Percentiles rank a stretch among this genome's conserved stretches.
Evolutionary conservation across 768 basidiomycete species (phyloP).

Genomic region (Auricularia auricula-judae): DNA sequence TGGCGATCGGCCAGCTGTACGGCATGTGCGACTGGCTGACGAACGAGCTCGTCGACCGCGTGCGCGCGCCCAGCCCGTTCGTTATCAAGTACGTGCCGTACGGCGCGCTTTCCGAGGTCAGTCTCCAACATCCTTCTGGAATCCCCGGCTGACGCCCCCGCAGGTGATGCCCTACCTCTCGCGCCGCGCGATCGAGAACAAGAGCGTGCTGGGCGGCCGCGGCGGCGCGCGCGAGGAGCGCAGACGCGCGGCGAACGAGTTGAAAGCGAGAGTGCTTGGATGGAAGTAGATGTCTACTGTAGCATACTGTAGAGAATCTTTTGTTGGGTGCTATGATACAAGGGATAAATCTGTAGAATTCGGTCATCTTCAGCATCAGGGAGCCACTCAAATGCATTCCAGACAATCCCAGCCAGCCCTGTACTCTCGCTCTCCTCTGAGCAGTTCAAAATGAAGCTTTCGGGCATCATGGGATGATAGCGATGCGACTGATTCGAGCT

Average conservation of each 20-base stretch:
- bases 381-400: no score
- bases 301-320: no score
- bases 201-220: constrained; percentile 60
- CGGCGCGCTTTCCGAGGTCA: constrained; percentile 55
- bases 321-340: no score
- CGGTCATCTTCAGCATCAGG: no score
- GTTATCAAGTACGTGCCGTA: constrained; percentile 81
- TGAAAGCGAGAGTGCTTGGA: constrained; percentile 32
- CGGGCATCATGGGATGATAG: no score
- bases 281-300: background rate
- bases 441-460: no score
- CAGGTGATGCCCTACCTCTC: constrained; percentile 86
- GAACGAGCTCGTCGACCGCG: constrained; percentile 49
- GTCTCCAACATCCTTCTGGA: constrained; percentile 5
- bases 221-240: constrained; percentile 59
- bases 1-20: constrained; percentile 74
- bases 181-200: constrained; percentile 87
- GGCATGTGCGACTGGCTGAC: constrained; percentile 85
- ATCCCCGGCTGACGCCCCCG: background rate
- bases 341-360: no score
- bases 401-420: no score
- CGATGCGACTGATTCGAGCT: no score
- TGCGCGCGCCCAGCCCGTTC: constrained; percentile 45
- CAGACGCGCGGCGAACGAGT: constrained; percentile 39
- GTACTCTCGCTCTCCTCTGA: no score